Conservation (phyloP, 257 asterid species). For the Ocimum tenuiflorum region DNA sequence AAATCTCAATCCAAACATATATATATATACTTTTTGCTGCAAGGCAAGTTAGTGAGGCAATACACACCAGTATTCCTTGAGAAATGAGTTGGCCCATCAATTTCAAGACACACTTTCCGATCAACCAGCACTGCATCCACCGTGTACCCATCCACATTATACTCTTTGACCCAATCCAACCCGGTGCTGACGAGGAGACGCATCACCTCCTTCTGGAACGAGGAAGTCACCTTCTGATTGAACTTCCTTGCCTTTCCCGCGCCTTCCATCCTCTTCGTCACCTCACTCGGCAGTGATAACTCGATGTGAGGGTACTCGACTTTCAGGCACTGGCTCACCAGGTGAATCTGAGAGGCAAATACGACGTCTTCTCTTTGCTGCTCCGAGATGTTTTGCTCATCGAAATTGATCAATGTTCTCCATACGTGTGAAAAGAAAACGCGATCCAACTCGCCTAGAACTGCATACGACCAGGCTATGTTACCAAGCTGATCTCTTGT, state of each 20-base stretch:
- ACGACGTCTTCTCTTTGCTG: constrained; percentile 65
- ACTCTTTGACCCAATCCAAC: constrained; percentile 75
- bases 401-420: constrained; percentile 51
- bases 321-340: constrained; percentile 69
- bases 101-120: constrained; percentile 72
- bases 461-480: constrained; percentile 87
- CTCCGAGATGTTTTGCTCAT: constrained; percentile 54
- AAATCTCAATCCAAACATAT: not conserved
- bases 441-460: constrained; percentile 57
- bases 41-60: not conserved
- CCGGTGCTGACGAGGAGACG: constrained; percentile 94
- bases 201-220: constrained; percentile 88
- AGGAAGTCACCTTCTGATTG: constrained; percentile 73
- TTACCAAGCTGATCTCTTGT: constrained; percentile 70
- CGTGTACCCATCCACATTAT: constrained; percentile 68
- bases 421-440: constrained; percentile 55
- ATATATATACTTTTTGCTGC: not conserved
- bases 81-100: constrained; percentile 95
- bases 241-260: constrained; percentile 77
- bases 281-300: constrained; percentile 40
- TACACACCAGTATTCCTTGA: constrained; percentile 77
- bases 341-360: constrained; percentile 83
- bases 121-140: constrained; percentile 80
- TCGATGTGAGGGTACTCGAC: constrained; percentile 60
- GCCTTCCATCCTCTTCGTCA: constrained; percentile 49